A percentile compares a stretch with the other conserved stretches of the same genome.
Conservation (phyloP, 306 rosid species). For the Herpetospermum pedunculosum region DNA sequence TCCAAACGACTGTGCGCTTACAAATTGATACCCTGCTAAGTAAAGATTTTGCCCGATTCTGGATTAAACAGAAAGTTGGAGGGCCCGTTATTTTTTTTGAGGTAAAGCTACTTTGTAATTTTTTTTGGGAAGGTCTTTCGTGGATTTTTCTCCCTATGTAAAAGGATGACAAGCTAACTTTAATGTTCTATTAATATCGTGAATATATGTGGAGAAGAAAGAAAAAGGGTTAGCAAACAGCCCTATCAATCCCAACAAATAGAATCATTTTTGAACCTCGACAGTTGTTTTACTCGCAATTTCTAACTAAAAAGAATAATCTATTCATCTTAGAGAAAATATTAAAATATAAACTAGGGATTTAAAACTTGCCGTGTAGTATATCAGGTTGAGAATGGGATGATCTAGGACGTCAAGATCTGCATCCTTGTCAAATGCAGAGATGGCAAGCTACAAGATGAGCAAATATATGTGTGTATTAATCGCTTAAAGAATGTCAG, state of each 20-base stretch:
- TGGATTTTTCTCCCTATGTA: not conserved
- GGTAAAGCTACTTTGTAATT: not conserved
- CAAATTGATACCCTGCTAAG: no score
- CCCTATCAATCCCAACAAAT: not conserved
- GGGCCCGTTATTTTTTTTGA: not conserved
- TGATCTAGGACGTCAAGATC: constrained; percentile 46
- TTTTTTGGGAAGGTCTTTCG: not conserved
- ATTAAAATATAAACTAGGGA: not conserved
- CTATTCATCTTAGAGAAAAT: not conserved
- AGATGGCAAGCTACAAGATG: constrained; percentile 37
- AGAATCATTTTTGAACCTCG: not conserved
- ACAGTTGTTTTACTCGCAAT: not conserved
- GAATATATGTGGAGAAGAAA: not conserved
- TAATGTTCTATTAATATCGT: not conserved
- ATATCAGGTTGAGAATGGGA: constrained; percentile 51
- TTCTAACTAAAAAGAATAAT: not conserved
- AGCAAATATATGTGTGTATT: constrained; percentile 15
- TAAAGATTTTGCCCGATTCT: not conserved
- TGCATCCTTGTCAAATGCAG: constrained; percentile 35
- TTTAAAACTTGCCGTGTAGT: constrained; percentile 45
- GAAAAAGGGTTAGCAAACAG: not conserved
- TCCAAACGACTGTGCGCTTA: no score
- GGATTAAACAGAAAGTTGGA: not conserved
- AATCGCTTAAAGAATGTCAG: not conserved
- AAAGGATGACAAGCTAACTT: not conserved